These are phyloP conservation scores for Apiotrichum sp. DNA, from an alignment of 1,284 basidiomycete species.

Conservation along the genomic window DNA sequence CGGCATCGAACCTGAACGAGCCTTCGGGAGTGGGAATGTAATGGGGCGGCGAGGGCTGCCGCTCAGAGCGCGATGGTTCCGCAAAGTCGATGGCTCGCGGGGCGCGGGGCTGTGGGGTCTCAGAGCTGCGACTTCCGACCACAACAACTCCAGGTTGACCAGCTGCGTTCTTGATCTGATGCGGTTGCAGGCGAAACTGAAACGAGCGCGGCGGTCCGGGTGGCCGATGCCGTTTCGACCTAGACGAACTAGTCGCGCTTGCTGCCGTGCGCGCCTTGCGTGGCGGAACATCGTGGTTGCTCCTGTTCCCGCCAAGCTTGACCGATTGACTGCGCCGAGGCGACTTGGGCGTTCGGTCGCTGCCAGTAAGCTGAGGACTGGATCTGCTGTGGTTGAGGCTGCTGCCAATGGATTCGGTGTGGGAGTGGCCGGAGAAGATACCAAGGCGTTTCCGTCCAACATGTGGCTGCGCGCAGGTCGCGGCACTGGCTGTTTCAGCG, in stretches of 20 bases:
- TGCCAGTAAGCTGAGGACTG: neutral
- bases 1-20: slow-evolving; percentile 7
- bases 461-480: neutral
- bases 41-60: slow-evolving; percentile 3
- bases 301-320: neutral
- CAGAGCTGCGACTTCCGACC: too few relatives aligned
- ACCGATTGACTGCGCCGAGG: slow-evolving; percentile 1
- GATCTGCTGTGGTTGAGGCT: slow-evolving; percentile 7
- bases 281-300: slow-evolving; percentile 3
- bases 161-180: neutral
- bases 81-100: slow-evolving; percentile 13
- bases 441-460: neutral
- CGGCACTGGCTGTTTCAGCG: neutral
- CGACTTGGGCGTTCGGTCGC: neutral
- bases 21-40: slow-evolving; percentile 8
- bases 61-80: neutral
- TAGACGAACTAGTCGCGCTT: neutral
- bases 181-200: slow-evolving; percentile 11
- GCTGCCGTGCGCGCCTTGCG: neutral
- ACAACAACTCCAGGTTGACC: neutral
- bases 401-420: neutral
- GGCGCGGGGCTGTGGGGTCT: neutral
- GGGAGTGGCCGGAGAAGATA: neutral
- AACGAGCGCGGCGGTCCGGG: slow-evolving; percentile 12
- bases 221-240: neutral